Conservation (phyloP, 2,329 filamentous ascomycete species). For the Malbranchea zuffiana region DNA sequence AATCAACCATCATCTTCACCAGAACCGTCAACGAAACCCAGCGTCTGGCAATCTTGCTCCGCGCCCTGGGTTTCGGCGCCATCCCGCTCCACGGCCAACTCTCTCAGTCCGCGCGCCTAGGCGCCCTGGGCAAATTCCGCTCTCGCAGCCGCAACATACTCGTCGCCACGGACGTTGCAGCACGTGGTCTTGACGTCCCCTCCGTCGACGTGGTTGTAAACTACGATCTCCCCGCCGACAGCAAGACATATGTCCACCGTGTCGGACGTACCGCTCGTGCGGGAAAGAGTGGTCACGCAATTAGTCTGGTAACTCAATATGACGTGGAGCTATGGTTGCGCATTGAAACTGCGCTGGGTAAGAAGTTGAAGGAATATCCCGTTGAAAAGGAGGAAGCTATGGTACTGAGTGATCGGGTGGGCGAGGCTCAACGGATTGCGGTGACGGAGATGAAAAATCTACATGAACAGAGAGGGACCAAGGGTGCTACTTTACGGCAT, state of each 20-base stretch:
- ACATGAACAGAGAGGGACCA: conserved; percentile 52
- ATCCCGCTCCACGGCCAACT: conserved; percentile 91
- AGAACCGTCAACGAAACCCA: conserved; percentile 87
- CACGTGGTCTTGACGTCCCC: conserved; percentile 82
- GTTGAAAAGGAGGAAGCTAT: conserved; percentile 72
- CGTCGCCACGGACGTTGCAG: conserved; percentile 82
- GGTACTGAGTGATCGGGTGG: conserved; percentile 63
- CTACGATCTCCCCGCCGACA: conserved; percentile 70
- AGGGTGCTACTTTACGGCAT: conserved; percentile 38
- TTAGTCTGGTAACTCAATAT: conserved; percentile 77
- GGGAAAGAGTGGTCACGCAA: conserved; percentile 70
- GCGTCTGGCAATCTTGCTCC: conserved; percentile 69
- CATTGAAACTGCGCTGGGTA: conserved; percentile 73
- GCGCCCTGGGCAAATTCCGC: conserved; percentile 83
- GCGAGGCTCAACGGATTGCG: conserved; percentile 71
- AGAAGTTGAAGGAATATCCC: conserved; percentile 59
- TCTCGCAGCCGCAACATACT: conserved; percentile 71
- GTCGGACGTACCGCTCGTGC: conserved; percentile 80
- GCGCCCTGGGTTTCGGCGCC: conserved; percentile 74
- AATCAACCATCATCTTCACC: conserved; percentile 81
- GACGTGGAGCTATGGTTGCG: conserved; percentile 69
- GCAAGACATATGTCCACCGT: conserved; percentile 82
- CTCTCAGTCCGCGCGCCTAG: conserved; percentile 74
- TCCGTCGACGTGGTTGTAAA: conserved; percentile 78
- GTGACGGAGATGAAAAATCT: conserved; percentile 70